A percentile compares a stretch with the other conserved stretches of the same genome.
These are phyloP conservation scores for Sporothrix schenckii DNA, from an alignment of 2,329 filamentous ascomycete species.

Conservation along the genomic window DNA sequence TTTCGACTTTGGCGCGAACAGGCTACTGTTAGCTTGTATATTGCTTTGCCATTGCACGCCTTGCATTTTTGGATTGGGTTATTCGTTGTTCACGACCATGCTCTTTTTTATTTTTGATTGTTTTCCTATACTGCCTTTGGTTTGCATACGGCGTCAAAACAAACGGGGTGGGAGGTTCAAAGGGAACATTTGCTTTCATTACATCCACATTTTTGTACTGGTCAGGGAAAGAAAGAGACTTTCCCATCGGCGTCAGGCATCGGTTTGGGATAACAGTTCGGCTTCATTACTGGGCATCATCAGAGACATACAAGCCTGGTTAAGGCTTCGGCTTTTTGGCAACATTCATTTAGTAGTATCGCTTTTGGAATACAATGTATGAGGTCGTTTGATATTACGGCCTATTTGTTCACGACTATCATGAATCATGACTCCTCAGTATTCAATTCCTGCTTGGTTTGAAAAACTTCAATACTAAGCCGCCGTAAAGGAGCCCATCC, in stretches of 20 bases:
- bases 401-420: background rate
- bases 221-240: too few relatives aligned
- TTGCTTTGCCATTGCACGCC: background rate
- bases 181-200: background rate
- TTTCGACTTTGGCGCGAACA: too few relatives aligned
- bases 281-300: background rate
- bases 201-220: background rate
- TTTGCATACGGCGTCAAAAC: constrained; percentile 3
- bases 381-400: background rate
- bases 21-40: background rate
- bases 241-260: background rate
- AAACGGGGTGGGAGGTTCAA: background rate
- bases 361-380: background rate
- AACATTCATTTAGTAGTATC: background rate
- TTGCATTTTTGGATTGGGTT: constrained; percentile 10
- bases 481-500: too few relatives aligned
- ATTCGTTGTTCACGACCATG: background rate
- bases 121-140: background rate
- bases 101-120: background rate
- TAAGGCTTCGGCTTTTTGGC: background rate
- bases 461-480: background rate
- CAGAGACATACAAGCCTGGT: background rate
- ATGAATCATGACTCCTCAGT: too few relatives aligned
- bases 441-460: too few relatives aligned
- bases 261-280: background rate